Percentiles rank a stretch among this genome's conserved stretches.
These are phyloP conservation scores for Fomitopsis pinicola DNA, from an alignment of 1,284 basidiomycete genomes.

Conservation along the genomic window DNA sequence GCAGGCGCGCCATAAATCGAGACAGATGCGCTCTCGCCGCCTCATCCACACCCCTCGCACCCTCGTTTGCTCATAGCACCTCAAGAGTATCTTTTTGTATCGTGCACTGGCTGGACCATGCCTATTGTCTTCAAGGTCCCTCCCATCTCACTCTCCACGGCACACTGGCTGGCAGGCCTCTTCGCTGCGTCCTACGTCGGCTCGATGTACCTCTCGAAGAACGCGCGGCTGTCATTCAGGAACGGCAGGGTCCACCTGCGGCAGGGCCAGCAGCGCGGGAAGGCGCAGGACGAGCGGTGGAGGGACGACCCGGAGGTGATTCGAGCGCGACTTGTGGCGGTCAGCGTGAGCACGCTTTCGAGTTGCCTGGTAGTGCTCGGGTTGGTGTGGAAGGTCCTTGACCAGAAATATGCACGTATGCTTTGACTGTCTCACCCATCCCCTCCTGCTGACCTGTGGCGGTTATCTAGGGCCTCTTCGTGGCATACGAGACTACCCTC, in stretches of 20 bases:
- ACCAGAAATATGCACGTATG: conserved; percentile 26
- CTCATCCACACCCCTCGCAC: not conserved
- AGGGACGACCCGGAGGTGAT: conserved; percentile 77
- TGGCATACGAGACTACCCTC: conserved; percentile 17
- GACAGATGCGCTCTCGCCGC: not conserved
- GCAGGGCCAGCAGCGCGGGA: conserved; percentile 17
- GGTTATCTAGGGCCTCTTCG: conserved; percentile 2
- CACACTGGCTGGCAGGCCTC: conserved; percentile 24
- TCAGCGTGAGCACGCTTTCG: conserved; percentile 48
- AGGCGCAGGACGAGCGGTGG: conserved; percentile 39
- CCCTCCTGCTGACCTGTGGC: not conserved
- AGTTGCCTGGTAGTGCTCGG: conserved; percentile 44
- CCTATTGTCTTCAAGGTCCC: conserved; percentile 19
- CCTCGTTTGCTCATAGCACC: not conserved
- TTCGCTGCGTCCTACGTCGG: conserved; percentile 29
- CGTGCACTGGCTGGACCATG: conserved; percentile 9
- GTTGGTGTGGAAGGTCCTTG: conserved; percentile 32
- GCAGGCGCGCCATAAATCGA: not conserved
- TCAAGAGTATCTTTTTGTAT: not conserved
- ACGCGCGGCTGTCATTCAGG: conserved; percentile 23
- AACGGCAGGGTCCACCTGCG: conserved; percentile 2
- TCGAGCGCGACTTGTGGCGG: conserved; percentile 58
- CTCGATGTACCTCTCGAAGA: conserved; percentile 27
- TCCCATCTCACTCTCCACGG: conserved; percentile 21
- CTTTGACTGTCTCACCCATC: not conserved